These are phyloP conservation scores for Hydnum rufescens DNA, from an alignment of 768 basidiomycete species.

Conservation along the genomic window DNA sequence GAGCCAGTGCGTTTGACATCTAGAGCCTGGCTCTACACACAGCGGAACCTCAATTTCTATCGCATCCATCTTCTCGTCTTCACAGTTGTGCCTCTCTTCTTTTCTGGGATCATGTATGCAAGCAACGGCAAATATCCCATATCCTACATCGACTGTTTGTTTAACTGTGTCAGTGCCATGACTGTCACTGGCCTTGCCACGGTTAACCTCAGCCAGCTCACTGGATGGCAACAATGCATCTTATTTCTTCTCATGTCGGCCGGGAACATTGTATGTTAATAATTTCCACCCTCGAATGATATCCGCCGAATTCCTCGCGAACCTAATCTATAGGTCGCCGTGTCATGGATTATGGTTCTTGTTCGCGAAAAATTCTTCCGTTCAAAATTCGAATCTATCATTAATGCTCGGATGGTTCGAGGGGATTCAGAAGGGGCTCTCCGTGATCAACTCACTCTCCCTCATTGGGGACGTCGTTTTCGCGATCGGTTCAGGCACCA, in stretches of 20 bases:
- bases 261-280: slow-evolving; percentile 40
- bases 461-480: too few relatives aligned
- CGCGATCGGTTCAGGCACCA: too few relatives aligned
- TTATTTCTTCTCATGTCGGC: slow-evolving; percentile 58
- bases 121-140: slow-evolving; percentile 56
- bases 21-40: neutral
- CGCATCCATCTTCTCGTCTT: slow-evolving; percentile 28
- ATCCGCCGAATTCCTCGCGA: slow-evolving; percentile 2
- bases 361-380: slow-evolving; percentile 36
- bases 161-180: slow-evolving; percentile 57
- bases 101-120: slow-evolving; percentile 65
- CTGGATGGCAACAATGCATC: slow-evolving; percentile 18
- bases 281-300: slow-evolving; percentile 1
- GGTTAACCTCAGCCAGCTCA: slow-evolving; percentile 13
- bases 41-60: slow-evolving; percentile 27
- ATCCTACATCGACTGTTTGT: slow-evolving; percentile 50
- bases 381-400: slow-evolving; percentile 3
- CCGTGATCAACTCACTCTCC: too few relatives aligned
- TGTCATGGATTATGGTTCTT: slow-evolving; percentile 72
- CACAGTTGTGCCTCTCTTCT: slow-evolving; percentile 57
- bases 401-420: neutral
- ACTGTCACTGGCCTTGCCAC: slow-evolving; percentile 33
- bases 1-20: too few relatives aligned
- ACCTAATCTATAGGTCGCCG: slow-evolving; percentile 31
- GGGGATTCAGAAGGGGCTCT: neutral